Conservation (phyloP, 306 rosid genomes). For the Begonia peltatifolia region DNA sequence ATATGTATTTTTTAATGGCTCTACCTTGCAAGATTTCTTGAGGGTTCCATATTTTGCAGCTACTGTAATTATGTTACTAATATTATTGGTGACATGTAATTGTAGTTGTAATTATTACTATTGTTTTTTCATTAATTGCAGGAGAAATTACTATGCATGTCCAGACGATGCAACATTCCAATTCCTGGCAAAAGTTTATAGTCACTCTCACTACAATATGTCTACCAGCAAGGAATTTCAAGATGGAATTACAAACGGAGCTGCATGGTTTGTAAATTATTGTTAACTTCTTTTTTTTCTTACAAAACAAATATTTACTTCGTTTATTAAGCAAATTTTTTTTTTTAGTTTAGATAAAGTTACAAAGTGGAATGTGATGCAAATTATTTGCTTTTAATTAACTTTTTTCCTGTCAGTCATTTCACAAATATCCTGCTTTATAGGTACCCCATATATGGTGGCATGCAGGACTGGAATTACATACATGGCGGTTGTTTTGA, state of each 20-base stretch:
- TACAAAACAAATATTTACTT: too few species aligned
- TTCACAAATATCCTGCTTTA: constrained; percentile 20
- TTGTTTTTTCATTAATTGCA: constrained; percentile 22
- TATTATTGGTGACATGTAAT: too few species aligned
- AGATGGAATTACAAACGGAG: constrained; percentile 83
- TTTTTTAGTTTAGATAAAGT: too few species aligned
- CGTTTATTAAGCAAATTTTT: too few species aligned
- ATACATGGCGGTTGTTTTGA: constrained; percentile 81
- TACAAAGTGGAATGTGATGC: too few species aligned
- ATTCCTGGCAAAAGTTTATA: constrained; percentile 74
- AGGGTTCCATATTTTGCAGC: too few species aligned
- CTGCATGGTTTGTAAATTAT: constrained; percentile 54
- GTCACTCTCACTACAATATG: constrained; percentile 84
- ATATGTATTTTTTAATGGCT: too few species aligned
- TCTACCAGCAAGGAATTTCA: constrained; percentile 69
- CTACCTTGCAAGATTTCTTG: too few species aligned
- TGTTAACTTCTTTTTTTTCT: neutral
- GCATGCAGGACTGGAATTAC: constrained; percentile 98
- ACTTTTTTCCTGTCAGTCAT: constrained; percentile 6
- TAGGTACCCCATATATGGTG: constrained; percentile 95
- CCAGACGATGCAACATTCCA: constrained; percentile 79
- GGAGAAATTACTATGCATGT: constrained; percentile 65
- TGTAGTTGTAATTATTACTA: neutral
- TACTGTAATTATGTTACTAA: too few species aligned
- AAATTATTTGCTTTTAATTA: too few species aligned